Conservation (phyloP, 768 basidiomycete genomes). For the Kwoniella pini region DNA sequence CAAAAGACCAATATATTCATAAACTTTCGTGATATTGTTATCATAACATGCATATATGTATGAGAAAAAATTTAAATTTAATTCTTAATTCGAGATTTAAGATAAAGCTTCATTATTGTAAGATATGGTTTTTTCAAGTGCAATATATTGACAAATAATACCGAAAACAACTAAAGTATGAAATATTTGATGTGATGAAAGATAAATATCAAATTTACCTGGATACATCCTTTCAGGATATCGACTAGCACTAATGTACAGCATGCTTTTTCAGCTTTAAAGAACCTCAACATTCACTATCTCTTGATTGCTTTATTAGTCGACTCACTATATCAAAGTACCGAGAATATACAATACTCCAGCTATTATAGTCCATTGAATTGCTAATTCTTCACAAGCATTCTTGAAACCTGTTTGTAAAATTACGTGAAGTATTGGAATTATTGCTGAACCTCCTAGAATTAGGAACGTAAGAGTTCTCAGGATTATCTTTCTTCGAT, state of each 20-base stretch:
- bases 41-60: too few relatives aligned
- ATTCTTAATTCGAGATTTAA: too few relatives aligned
- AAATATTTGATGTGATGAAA: constrained; percentile 87
- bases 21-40: too few relatives aligned
- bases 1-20: too few relatives aligned
- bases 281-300: constrained; percentile 29
- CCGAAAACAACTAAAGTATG: constrained; percentile 67
- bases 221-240: constrained; percentile 75
- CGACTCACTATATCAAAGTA: constrained; percentile 75
- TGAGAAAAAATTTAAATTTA: too few relatives aligned
- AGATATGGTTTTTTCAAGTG: constrained; percentile 46
- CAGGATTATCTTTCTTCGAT: constrained; percentile 70
- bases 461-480: constrained; percentile 77
- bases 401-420: constrained; percentile 63
- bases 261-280: background rate
- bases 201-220: constrained; percentile 75
- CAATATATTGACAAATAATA: constrained; percentile 44
- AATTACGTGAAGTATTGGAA: constrained; percentile 70
- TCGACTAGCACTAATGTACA: constrained; percentile 67
- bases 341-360: constrained; percentile 76
- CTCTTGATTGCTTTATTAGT: too few relatives aligned
- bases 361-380: constrained; percentile 68
- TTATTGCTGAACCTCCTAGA: constrained; percentile 69
- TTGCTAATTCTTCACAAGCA: constrained; percentile 66
- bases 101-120: background rate